phyloP scores from a whole-genome alignment of 2,329 filamentous ascomycete species.

The Ceratocystis huliohia region DNA sequence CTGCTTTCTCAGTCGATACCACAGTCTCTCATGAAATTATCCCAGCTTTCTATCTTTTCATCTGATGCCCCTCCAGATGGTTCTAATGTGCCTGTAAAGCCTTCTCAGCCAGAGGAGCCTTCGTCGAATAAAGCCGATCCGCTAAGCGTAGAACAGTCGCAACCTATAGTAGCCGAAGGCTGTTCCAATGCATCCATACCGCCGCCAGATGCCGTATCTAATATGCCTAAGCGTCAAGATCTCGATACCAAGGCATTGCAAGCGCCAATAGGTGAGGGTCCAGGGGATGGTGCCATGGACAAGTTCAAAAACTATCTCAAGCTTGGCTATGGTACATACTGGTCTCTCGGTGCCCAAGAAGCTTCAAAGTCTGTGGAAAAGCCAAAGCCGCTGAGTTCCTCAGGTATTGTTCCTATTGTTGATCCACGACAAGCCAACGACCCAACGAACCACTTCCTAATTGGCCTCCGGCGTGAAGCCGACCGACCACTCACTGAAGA shows the following conservation, averaged over 20 bases:
- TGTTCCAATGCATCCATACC: neutral
- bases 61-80: neutral
- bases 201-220: neutral
- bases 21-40: neutral
- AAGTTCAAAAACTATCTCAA: constrained; percentile 53
- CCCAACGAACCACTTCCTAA: constrained; percentile 42
- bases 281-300: constrained; percentile 35
- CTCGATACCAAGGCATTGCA: neutral
- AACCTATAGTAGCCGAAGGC: neutral
- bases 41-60: neutral
- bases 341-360: constrained; percentile 29
- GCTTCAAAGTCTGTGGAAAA: constrained; percentile 11
- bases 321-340: constrained; percentile 55
- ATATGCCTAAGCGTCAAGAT: neutral
- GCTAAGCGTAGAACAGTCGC: neutral
- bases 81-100: neutral
- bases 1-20: constrained; percentile 2
- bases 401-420: constrained; percentile 11
- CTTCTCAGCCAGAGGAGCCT: neutral
- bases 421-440: constrained; percentile 18
- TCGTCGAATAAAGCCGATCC: neutral
- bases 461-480: constrained; percentile 55
- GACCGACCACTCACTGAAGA: constrained; percentile 33
- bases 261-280: neutral
- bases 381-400: neutral